Conservation (phyloP, 768 basidiomycete species). For the Mycena maculata region DNA sequence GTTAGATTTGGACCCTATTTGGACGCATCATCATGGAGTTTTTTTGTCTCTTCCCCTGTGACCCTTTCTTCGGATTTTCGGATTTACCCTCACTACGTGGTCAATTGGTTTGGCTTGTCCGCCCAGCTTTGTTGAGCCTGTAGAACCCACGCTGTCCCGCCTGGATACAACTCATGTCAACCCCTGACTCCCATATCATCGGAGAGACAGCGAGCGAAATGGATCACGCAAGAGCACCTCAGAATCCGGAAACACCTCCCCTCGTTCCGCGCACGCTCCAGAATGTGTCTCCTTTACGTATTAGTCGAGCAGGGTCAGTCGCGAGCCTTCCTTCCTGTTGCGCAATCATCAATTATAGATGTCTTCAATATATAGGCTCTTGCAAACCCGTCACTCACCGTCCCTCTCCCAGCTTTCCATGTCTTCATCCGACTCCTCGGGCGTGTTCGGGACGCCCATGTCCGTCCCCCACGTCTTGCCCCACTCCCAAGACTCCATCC, state of each 20-base stretch:
- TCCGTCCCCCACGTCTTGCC: slow-evolving; percentile 41
- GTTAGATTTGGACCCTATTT: neutral
- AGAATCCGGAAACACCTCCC: slow-evolving; percentile 29
- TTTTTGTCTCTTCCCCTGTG: neutral
- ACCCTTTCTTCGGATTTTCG: neutral
- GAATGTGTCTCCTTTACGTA: slow-evolving; percentile 57
- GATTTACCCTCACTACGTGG: neutral
- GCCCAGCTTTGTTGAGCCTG: neutral
- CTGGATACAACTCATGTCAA: neutral
- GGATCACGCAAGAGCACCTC: slow-evolving; percentile 18
- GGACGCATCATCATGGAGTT: too few species aligned
- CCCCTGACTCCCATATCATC: slow-evolving; percentile 18
- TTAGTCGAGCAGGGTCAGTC: slow-evolving; percentile 71
- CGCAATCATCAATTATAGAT: slow-evolving; percentile 34
- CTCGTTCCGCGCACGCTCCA: slow-evolving; percentile 36
- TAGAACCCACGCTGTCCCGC: neutral
- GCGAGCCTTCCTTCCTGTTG: slow-evolving; percentile 27
- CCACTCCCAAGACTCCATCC: slow-evolving; percentile 74
- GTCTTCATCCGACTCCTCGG: slow-evolving; percentile 22
- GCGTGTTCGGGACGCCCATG: slow-evolving; percentile 25
- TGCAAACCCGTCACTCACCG: slow-evolving; percentile 67
- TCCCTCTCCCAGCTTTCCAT: slow-evolving; percentile 40
- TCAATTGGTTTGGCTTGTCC: neutral
- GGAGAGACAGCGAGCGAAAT: slow-evolving; percentile 7
- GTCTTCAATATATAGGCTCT: slow-evolving; percentile 53